Conservation (phyloP, 2,329 filamentous ascomycete genomes). For the Alternaria longipes region DNA sequence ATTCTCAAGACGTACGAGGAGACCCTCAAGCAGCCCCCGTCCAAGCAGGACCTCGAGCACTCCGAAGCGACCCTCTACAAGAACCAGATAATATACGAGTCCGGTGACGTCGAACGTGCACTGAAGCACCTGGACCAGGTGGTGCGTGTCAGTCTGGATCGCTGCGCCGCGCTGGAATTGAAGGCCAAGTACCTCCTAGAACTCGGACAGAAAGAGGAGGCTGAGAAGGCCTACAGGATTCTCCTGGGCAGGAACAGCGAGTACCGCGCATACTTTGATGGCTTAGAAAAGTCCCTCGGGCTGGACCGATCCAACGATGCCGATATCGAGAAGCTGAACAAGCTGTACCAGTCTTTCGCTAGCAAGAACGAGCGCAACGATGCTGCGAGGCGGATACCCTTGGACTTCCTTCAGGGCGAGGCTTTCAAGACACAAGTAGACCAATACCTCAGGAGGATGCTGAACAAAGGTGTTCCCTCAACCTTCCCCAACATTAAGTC, state of each 20-base stretch:
- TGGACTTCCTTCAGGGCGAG: constrained; percentile 85
- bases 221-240: constrained; percentile 79
- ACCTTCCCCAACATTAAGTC: constrained; percentile 97
- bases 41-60: constrained; percentile 85
- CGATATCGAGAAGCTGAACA: constrained; percentile 74
- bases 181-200: constrained; percentile 84
- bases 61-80: constrained; percentile 96
- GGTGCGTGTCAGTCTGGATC: constrained; percentile 81
- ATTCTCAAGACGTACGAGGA: constrained; percentile 92
- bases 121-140: constrained; percentile 84
- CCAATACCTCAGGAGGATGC: constrained; percentile 81
- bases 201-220: constrained; percentile 80
- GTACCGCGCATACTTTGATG: constrained; percentile 84
- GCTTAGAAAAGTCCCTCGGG: constrained; percentile 73
- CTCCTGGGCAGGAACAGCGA: constrained; percentile 89
- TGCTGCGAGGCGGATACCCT: constrained; percentile 82
- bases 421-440: constrained; percentile 82
- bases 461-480: constrained; percentile 92
- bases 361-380: constrained; percentile 84
- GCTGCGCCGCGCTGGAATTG: constrained; percentile 83
- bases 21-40: constrained; percentile 82
- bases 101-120: constrained; percentile 82
- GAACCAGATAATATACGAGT: constrained; percentile 91
- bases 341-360: constrained; percentile 83
- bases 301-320: constrained; percentile 69